A percentile compares a stretch with the other conserved stretches of the same genome.
phyloP scores from a whole-genome alignment of 2,329 filamentous ascomycete genomes.

The Penicillium sclerotiorum region DNA sequence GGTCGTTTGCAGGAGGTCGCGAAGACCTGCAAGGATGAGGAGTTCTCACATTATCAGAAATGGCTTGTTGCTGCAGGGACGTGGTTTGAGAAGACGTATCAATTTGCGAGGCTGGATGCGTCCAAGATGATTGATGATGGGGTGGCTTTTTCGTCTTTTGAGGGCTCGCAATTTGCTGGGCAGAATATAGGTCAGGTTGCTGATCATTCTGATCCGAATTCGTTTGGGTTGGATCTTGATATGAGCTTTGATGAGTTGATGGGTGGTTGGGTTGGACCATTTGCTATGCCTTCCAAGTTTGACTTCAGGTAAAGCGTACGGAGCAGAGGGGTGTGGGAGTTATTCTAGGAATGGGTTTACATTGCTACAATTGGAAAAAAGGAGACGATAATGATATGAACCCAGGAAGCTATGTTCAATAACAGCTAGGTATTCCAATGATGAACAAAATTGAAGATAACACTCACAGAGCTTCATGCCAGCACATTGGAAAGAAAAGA shows the following conservation, averaged over 20 bases:
- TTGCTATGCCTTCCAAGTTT: neutral
- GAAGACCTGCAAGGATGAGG: conserved; percentile 1
- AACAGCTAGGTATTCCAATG: too few relatives aligned
- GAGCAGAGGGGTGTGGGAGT: too few relatives aligned
- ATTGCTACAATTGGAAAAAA: too few relatives aligned
- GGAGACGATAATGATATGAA: too few relatives aligned
- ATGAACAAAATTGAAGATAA: too few relatives aligned
- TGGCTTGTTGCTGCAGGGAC: neutral
- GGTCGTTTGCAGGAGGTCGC: neutral
- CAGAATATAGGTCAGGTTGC: conserved; percentile 4
- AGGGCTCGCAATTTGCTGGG: conserved; percentile 3
- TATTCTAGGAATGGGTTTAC: too few relatives aligned
- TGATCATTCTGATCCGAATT: conserved; percentile 2
- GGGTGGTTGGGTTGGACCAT: conserved; percentile 10
- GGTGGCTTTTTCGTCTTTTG: neutral
- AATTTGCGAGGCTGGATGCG: conserved; percentile 1
- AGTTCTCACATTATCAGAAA: neutral
- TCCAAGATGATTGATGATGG: conserved; percentile 4
- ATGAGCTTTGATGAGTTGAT: conserved; percentile 15
- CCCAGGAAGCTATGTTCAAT: neutral
- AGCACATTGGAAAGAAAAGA: neutral
- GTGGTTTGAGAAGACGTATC: conserved; percentile 5
- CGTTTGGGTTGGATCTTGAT: conserved; percentile 14
- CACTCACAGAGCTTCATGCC: conserved; percentile 6
- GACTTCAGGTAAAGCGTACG: neutral